A percentile compares a stretch with the other conserved stretches of the same genome.
phyloP scores from a whole-genome alignment of 768 basidiomycete genomes.

The Termitomyces sp. region DNA sequence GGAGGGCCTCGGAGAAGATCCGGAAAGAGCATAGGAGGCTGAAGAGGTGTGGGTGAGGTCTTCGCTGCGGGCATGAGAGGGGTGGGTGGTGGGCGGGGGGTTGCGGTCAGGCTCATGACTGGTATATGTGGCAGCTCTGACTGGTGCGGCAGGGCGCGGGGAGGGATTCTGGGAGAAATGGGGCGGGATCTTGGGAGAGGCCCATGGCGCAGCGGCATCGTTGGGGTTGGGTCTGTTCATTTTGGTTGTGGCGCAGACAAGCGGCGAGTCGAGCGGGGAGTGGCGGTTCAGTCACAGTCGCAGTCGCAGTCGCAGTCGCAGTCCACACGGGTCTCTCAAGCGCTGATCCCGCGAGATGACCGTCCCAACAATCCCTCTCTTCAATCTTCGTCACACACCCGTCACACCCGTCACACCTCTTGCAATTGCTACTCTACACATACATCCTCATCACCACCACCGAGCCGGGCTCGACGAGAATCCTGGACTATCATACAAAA shows the following conservation, averaged over 20 bases:
- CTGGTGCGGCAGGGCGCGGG: slow-evolving; percentile 48
- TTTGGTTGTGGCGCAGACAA: too few species aligned
- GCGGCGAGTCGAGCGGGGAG: too few species aligned
- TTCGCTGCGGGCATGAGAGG: slow-evolving; percentile 61
- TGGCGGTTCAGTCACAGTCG: too few species aligned
- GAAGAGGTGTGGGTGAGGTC: slow-evolving; percentile 58
- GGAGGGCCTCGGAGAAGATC: slow-evolving; percentile 40
- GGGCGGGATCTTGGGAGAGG: slow-evolving; percentile 14
- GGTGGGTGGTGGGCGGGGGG: slow-evolving; percentile 31
- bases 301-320: too few species aligned
- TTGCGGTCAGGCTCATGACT: slow-evolving; percentile 52
- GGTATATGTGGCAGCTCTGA: slow-evolving; percentile 62
- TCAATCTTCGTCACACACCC: slow-evolving; percentile 10
- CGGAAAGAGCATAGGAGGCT: slow-evolving; percentile 22
- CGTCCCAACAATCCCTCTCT: too few species aligned
- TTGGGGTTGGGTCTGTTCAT: too few species aligned
- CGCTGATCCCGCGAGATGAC: too few species aligned
- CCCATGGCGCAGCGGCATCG: too few species aligned
- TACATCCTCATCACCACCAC: slow-evolving; percentile 39
- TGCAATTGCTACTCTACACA: too few species aligned
- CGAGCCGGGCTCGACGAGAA: slow-evolving; percentile 46
- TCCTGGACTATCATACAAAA: slow-evolving; percentile 77
- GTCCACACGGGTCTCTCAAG: too few species aligned
- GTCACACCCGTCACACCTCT: slow-evolving; percentile 11
- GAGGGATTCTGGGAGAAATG: slow-evolving; percentile 20